A percentile compares a stretch with the other conserved stretches of the same genome.
Evolutionary conservation across 73 alveolate genomes (phyloP).

Genomic region (Paramecium biaurelia): DNA sequence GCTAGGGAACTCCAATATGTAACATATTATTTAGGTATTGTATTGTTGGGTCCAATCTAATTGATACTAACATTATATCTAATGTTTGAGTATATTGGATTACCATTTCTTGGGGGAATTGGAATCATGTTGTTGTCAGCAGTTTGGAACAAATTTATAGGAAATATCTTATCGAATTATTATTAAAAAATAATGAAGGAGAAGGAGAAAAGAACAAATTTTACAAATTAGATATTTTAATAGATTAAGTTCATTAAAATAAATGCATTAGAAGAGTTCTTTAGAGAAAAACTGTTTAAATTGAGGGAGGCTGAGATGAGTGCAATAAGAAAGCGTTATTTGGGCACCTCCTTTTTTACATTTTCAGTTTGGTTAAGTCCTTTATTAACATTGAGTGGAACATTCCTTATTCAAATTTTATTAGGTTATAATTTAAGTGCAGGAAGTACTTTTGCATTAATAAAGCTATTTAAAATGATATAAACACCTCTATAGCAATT

Average conservation of each 20-base stretch:
- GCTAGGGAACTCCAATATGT: conserved; percentile 37
- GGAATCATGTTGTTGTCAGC: conserved; percentile 46
- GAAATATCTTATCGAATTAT: conserved; percentile 40
- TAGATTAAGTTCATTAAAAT: conserved; percentile 56
- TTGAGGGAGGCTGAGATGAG: not conserved
- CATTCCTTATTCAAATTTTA: conserved; percentile 6
- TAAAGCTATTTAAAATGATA: conserved; percentile 44
- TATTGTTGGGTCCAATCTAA: conserved; percentile 22
- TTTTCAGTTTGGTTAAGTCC: conserved; percentile 61
- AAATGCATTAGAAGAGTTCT: conserved; percentile 59
- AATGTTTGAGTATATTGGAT: conserved; percentile 52
- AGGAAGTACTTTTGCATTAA: conserved; percentile 48
- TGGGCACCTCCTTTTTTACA: not conserved
- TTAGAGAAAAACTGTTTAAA: conserved; percentile 20
- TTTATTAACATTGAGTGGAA: conserved; percentile 44
- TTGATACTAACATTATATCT: conserved; percentile 38
- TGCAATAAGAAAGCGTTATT: not conserved
- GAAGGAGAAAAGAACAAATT: conserved; percentile 53
- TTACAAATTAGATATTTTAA: conserved; percentile 27
- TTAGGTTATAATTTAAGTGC: conserved; percentile 50
- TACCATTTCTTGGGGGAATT: conserved; percentile 50
- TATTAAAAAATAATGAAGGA: not conserved
- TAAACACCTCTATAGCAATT: conserved; percentile 41
- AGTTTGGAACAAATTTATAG: conserved; percentile 27
- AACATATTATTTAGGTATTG: conserved; percentile 20